phyloP scores from a whole-genome alignment of 208 protist species.

The Leishmania braziliensis region DNA sequence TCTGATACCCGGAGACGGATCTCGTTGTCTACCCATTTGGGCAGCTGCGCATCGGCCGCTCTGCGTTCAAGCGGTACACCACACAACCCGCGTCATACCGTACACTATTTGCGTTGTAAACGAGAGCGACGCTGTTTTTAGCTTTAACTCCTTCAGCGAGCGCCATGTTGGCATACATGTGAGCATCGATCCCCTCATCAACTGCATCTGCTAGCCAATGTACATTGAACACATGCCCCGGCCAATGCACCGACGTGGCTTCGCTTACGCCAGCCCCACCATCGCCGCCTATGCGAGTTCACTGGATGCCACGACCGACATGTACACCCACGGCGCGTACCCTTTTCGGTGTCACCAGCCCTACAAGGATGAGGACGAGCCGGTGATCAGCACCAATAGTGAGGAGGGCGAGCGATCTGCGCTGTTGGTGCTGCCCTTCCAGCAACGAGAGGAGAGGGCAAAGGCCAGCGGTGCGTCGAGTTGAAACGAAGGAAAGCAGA shows the following conservation, averaged over 20 bases:
- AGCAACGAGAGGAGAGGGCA: conserved; percentile 7
- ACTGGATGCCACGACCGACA: conserved; percentile 63
- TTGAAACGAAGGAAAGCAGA: neutral
- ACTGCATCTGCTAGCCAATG: conserved; percentile 82
- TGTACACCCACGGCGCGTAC: conserved; percentile 32
- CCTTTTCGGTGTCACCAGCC: conserved; percentile 47
- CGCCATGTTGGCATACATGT: conserved; percentile 83
- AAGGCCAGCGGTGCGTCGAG: neutral
- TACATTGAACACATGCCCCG: conserved; percentile 77
- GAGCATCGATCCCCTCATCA: conserved; percentile 75
- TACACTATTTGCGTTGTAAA: conserved; percentile 88
- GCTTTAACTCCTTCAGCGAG: conserved; percentile 54
- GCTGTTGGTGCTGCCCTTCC: neutral
- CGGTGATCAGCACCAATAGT: conserved; percentile 15
- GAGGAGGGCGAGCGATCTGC: neutral
- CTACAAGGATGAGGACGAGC: conserved; percentile 30
- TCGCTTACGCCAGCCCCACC: conserved; percentile 54
- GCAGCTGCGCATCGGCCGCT: conserved; percentile 78
- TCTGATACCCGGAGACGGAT: conserved; percentile 58
- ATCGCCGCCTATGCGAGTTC: conserved; percentile 63
- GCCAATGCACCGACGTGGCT: conserved; percentile 49
- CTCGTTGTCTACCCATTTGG: conserved; percentile 86
- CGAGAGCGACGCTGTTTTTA: conserved; percentile 80
- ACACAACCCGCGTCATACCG: conserved; percentile 69
- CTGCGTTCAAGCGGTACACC: conserved; percentile 45